Evolutionary conservation across 2,329 filamentous ascomycete genomes (phyloP).

Genomic region (Zymoseptoria pseudotritici): DNA sequence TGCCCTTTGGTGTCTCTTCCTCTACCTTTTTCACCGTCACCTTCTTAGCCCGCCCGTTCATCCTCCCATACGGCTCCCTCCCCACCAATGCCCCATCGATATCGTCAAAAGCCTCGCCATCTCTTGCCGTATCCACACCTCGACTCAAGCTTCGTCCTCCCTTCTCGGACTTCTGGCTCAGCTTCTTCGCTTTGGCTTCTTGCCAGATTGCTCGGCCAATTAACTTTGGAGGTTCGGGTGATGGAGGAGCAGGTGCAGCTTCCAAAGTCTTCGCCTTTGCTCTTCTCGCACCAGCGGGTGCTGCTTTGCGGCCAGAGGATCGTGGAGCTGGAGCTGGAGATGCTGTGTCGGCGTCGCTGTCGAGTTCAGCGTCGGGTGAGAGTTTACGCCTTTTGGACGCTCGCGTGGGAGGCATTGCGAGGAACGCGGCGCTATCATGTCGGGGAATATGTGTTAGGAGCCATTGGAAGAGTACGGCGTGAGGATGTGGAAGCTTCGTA

Average conservation of each 20-base stretch:
- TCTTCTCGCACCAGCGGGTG: not conserved
- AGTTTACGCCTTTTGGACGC: slow-evolving; percentile 26
- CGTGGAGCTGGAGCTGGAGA: slow-evolving; percentile 3
- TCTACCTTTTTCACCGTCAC: slow-evolving; percentile 5
- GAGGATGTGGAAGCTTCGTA: not conserved
- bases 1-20: slow-evolving; percentile 6
- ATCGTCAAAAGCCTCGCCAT: slow-evolving; percentile 34
- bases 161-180: not conserved
- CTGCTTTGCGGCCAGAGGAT: not conserved
- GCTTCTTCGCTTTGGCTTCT: slow-evolving; percentile 12
- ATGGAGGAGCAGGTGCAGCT: slow-evolving; percentile 2
- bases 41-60: slow-evolving; percentile 3
- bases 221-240: not conserved
- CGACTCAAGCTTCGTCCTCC: not conserved
- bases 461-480: not conserved
- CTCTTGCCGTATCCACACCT: not conserved
- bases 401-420: slow-evolving; percentile 20
- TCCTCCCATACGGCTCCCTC: slow-evolving; percentile 7
- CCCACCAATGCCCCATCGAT: slow-evolving; percentile 34
- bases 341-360: slow-evolving; percentile 4
- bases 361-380: slow-evolving; percentile 10
- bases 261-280: slow-evolving; percentile 4
- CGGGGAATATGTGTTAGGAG: not conserved
- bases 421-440: not conserved
- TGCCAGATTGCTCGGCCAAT: slow-evolving; percentile 11